These are phyloP conservation scores for Chrysoporthe austroafricana DNA, from an alignment of 2,329 filamentous ascomycete genomes.

Conservation along the genomic window DNA sequence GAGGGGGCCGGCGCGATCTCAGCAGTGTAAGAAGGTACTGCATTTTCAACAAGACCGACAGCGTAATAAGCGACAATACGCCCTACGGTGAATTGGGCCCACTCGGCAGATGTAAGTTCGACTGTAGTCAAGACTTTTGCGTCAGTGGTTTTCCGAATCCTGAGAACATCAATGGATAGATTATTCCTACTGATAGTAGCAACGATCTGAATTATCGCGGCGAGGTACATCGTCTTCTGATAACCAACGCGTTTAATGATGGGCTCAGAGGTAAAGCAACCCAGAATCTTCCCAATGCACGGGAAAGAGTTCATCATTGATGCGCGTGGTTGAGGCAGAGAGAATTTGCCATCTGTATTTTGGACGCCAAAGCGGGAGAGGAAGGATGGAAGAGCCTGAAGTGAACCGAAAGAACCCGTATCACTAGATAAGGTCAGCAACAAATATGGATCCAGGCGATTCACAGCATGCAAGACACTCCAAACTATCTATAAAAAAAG, in stretches of 20 bases:
- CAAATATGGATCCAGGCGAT: background rate
- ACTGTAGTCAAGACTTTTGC: background rate
- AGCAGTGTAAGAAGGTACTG: slow-evolving; percentile 12
- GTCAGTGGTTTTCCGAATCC: too few species aligned
- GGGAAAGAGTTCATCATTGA: slow-evolving; percentile 5
- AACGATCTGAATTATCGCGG: slow-evolving; percentile 3
- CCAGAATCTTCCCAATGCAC: slow-evolving; percentile 13
- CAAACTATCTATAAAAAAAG: background rate
- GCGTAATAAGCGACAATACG: slow-evolving; percentile 34
- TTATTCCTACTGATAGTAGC: slow-evolving; percentile 2
- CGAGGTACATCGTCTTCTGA: slow-evolving; percentile 12
- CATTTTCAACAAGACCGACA: slow-evolving; percentile 26
- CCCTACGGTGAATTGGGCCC: slow-evolving; percentile 24
- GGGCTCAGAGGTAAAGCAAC: slow-evolving; percentile 4
- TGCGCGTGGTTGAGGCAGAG: background rate
- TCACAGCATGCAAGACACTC: too few species aligned
- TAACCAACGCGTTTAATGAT: slow-evolving; percentile 13
- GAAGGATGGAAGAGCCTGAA: slow-evolving; percentile 11
- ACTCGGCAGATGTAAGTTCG: slow-evolving; percentile 4
- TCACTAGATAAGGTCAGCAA: slow-evolving; percentile 2
- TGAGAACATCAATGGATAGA: too few species aligned
- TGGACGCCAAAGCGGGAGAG: slow-evolving; percentile 1
- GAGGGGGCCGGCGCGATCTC: slow-evolving; percentile 7
- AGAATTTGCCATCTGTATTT: background rate
- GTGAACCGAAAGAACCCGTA: slow-evolving; percentile 8